Evolutionary conservation across 1,139 yeast genomes (phyloP).

Genomic region (Protomyces inundatus): DNA sequence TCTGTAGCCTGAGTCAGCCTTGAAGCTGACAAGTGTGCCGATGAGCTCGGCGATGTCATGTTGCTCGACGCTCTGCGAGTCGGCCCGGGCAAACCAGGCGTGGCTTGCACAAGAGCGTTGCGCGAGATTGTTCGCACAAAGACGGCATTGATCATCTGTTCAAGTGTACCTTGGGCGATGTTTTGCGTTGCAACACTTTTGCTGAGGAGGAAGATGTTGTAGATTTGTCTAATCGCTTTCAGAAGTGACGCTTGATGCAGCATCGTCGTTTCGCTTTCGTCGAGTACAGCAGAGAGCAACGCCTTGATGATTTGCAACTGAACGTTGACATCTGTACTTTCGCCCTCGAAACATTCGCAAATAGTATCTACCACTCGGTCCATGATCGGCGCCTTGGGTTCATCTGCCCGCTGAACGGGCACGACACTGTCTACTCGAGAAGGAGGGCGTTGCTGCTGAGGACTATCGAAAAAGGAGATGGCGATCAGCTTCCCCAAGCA

Average conservation of each 20-base stretch:
- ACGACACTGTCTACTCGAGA: constrained; percentile 23
- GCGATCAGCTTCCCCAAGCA: constrained; percentile 62
- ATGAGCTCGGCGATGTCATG: background rate
- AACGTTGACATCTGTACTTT: constrained; percentile 79
- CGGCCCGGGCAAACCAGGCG: background rate
- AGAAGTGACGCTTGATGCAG: constrained; percentile 87
- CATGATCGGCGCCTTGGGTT: constrained; percentile 56
- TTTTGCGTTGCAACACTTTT: constrained; percentile 79
- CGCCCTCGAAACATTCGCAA: constrained; percentile 82
- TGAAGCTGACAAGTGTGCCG: background rate
- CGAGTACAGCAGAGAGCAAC: constrained; percentile 76
- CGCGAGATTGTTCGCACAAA: constrained; percentile 51
- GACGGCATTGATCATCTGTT: constrained; percentile 81
- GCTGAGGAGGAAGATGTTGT: constrained; percentile 83
- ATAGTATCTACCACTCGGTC: constrained; percentile 84
- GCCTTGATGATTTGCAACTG: constrained; percentile 93
- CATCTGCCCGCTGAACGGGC: constrained; percentile 46
- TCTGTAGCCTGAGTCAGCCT: constrained; percentile 29
- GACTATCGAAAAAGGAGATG: constrained; percentile 55
- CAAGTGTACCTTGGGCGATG: constrained; percentile 89
- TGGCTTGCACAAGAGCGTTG: background rate
- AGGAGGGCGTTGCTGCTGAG: constrained; percentile 37
- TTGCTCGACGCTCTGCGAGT: background rate
- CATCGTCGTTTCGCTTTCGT: constrained; percentile 56
- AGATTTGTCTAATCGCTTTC: constrained; percentile 87